Evolutionary conservation across 345 rosid genomes (phyloP), one percentile per base, ranked within the genome.

Genomic region (Melaleuca quinquenervia): DNA sequence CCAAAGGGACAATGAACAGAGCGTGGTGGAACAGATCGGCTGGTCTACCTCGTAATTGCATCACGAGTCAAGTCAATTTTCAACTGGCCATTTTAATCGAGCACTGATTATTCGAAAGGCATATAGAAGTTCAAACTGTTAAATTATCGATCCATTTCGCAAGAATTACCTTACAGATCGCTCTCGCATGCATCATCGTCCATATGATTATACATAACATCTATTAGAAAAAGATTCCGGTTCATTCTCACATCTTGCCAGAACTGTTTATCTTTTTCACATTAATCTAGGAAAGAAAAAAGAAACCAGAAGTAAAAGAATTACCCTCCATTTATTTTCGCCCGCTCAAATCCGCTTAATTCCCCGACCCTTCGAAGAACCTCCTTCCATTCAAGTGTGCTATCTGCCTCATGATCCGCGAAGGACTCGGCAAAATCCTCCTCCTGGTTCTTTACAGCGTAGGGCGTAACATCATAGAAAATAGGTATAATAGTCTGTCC

Each of bases 121-220:
- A 55, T 60, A 7, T 21, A 21, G 11, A 7, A 21, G 2, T 54
- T 54, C 36, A 13, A 12, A 32, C 2, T n/a, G 18, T 60, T 2
- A 60, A 60, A 60, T 60, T 10, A 5, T 2, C 29, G 0, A 58
- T n/a, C 16, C 2, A 58, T n/a, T n/a, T 6, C 18, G n/a, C 0
- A n/a, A 6, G 18, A 58, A 24, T 10, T 24, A n/a, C 18, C 8
- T 13, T 6, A 6, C 12, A 60, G 8, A 60, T 60, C 36, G n/a
- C 6, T n/a, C 5, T 2, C 1, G 70, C 70, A 13, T n/a, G 70
- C 70, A 60, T 3, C 8, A n/a, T n/a, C 2, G 2, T n/a, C 8
- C 0, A 3, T 58, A 5, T n/a, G 8, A 6, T 6, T 6, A 58
- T 3, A 11, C 5, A 11, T 0, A 1, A 26, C 7, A 5, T 58